Conservation (phyloP, 495 filamentous ascomycete species). For the Xylaria curta region DNA sequence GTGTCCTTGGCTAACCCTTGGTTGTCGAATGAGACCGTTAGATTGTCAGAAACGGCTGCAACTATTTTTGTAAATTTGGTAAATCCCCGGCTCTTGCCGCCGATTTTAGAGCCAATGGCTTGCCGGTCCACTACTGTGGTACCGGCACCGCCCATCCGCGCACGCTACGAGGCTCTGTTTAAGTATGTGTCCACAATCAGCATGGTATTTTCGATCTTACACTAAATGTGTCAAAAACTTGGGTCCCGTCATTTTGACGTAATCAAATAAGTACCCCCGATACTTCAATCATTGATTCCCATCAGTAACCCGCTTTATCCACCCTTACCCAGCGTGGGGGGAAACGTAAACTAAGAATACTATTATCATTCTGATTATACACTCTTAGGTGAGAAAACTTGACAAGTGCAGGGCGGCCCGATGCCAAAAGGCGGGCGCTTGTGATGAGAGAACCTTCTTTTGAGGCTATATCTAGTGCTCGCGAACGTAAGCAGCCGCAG, state of each 20-base stretch:
- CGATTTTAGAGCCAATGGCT: conserved; percentile 25
- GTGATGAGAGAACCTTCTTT: neutral
- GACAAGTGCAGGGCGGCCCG: neutral
- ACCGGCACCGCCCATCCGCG: conserved; percentile 26
- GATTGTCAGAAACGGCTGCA: conserved; percentile 16
- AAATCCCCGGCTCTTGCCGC: conserved; percentile 17
- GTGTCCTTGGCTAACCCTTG: conserved; percentile 2
- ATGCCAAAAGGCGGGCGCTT: conserved; percentile 13
- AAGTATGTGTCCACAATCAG: conserved; percentile 19
- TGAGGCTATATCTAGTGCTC: conserved; percentile 9
- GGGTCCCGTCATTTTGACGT: conserved; percentile 2
- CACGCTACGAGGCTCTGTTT: conserved; percentile 17
- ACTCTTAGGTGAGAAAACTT: conserved; percentile 26
- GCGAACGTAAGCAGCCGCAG: conserved; percentile 21
- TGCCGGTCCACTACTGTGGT: conserved; percentile 23
- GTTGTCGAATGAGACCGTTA: conserved; percentile 23
- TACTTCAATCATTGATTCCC: conserved; percentile 8
- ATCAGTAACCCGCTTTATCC: conserved; percentile 10
- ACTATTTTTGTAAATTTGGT: conserved; percentile 26
- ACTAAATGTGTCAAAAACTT: neutral
- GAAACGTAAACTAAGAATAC: conserved; percentile 10
- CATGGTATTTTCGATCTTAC: neutral
- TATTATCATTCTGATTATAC: neutral
- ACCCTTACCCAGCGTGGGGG: conserved; percentile 18
- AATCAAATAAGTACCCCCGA: neutral